Evolutionary conservation across 768 basidiomycete genomes (phyloP), one percentile per base, ranked within the genome.

Genomic region (Calocybe cyanea): DNA sequence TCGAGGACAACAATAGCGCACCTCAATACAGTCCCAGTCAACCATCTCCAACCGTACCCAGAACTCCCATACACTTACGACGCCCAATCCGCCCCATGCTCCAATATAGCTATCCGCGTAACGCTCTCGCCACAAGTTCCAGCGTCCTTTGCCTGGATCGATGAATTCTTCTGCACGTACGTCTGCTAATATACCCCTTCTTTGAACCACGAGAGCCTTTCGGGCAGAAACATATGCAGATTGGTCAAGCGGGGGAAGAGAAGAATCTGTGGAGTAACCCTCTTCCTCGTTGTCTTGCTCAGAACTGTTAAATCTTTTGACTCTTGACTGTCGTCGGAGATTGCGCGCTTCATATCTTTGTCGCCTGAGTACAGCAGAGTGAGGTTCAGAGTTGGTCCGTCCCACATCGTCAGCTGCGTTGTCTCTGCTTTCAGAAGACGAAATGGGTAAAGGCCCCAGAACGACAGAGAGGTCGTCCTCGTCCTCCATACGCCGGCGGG

Each of bases 51-150:
- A 68, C 45, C 92, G 72, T n/a, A 81, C 81, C 90, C 91, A 94
- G 62, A 93, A 95, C 63, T 93, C 92, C 92, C 92, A 95, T 38
- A 89, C 88, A 40, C 83, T 83, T 1, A 94, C 82, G 34, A 92
- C 75, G 0, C 85, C 91, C 43, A 94, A 69, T 3, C 92, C 89
- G 38, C 93, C 93, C 92, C 89, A 97, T 3, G 94, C 94, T 31
- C 87, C 83, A 2, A 75, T 68, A 65, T 95, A 97, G 48, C 78
- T 91, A 51, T 97, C 93, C 4, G 71, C 71, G 54, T 85, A 92
- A 50, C 72, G 75, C 49, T 77, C 72, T 43, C 92, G 72, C 94
- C 94, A 97, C 53, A 60, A 72, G 61, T 39, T 73, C 86, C 62
- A 78, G 34, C 62, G 63, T 0, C 91, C 92, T 45, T 78, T 73